phyloP scores from a whole-genome alignment of 768 basidiomycete species.

The Pulveroboletus sp. region DNA sequence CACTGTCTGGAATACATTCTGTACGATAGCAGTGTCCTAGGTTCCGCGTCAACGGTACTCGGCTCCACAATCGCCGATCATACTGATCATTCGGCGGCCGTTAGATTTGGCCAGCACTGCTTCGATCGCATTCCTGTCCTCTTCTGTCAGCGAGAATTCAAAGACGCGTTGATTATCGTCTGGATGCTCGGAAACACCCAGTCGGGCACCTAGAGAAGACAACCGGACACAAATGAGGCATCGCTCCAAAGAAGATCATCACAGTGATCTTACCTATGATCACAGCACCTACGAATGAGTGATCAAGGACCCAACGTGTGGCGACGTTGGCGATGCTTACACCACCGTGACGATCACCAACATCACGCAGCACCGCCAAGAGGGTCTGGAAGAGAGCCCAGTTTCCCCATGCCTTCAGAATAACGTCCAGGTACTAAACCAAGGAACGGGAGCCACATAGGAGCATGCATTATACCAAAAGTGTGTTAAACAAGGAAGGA shows the following conservation, averaged over 20 bases:
- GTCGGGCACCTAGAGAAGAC: slow-evolving; percentile 52
- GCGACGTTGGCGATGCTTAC: slow-evolving; percentile 75
- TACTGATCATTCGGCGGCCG: slow-evolving; percentile 55
- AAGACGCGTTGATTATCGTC: slow-evolving; percentile 66
- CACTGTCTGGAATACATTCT: not conserved
- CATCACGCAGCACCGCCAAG: slow-evolving; percentile 50
- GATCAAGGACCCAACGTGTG: slow-evolving; percentile 80
- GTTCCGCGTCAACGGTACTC: slow-evolving; percentile 57
- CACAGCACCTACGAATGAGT: slow-evolving; percentile 71
- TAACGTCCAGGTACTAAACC: slow-evolving; percentile 78
- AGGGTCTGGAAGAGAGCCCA: slow-evolving; percentile 75
- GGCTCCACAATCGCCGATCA: slow-evolving; percentile 79
- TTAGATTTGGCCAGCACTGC: slow-evolving; percentile 58
- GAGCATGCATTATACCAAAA: not conserved
- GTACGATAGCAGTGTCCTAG: not conserved
- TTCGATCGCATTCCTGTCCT: slow-evolving; percentile 63
- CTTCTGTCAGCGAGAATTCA: slow-evolving; percentile 49
- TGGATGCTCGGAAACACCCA: slow-evolving; percentile 71
- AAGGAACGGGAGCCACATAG: not conserved
- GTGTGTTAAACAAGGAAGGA: not conserved
- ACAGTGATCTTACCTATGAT: slow-evolving; percentile 53
- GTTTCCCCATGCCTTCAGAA: slow-evolving; percentile 71
- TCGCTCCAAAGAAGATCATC: not conserved
- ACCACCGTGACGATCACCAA: slow-evolving; percentile 64
- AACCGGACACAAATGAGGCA: not conserved